phyloP scores from a whole-genome alignment of 108 stramenopile genomes.

The Cyclostephanos tholiformis region DNA sequence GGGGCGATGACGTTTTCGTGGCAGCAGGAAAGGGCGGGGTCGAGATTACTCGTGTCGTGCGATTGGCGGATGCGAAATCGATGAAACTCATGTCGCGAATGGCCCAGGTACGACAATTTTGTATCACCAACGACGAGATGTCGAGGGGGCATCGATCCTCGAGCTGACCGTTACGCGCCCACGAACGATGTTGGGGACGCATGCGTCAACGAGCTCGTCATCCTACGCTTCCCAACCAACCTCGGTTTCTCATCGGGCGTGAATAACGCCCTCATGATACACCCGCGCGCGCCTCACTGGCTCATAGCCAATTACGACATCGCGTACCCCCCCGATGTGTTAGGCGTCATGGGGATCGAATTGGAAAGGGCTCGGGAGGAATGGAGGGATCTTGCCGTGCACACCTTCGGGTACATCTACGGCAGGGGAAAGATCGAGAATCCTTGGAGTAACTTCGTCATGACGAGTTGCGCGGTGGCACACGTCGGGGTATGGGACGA shows the following conservation, averaged over 20 bases:
- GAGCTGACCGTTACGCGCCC: neutral
- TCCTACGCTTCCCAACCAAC: slow-evolving; percentile 49
- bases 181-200: neutral
- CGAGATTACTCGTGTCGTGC: neutral
- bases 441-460: slow-evolving; percentile 52
- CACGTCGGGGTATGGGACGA: slow-evolving; percentile 48
- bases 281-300: slow-evolving; percentile 43
- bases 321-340: slow-evolving; percentile 40
- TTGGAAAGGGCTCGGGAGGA: slow-evolving; percentile 10
- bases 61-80: slow-evolving; percentile 29
- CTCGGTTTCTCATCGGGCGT: slow-evolving; percentile 46
- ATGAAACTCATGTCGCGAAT: slow-evolving; percentile 36
- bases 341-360: slow-evolving; percentile 30
- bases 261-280: slow-evolving; percentile 43
- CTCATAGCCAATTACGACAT: slow-evolving; percentile 51
- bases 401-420: slow-evolving; percentile 48
- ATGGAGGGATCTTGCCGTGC: slow-evolving; percentile 33
- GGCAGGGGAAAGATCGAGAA: slow-evolving; percentile 46
- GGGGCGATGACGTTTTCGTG: too few relatives aligned
- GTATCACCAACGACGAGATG: slow-evolving; percentile 12
- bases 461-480: slow-evolving; percentile 47
- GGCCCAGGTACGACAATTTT: slow-evolving; percentile 42
- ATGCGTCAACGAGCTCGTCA: slow-evolving; percentile 42
- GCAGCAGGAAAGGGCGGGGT: too few relatives aligned
- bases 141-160: neutral